These are phyloP conservation scores for Pythium volutum DNA, from an alignment of 352 stramenopile species.

Conservation along the genomic window DNA sequence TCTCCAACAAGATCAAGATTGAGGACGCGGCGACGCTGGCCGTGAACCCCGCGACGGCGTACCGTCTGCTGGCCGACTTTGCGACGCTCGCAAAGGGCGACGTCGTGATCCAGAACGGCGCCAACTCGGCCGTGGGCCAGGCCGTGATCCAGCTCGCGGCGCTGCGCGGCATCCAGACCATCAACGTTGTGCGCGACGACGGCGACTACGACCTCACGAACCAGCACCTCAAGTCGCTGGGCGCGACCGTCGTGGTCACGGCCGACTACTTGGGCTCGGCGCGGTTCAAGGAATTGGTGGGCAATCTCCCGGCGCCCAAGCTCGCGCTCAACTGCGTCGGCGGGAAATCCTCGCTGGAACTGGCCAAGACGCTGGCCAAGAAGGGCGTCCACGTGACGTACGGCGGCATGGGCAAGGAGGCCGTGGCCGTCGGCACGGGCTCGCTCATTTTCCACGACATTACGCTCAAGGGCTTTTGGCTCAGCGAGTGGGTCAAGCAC, in stretches of 20 bases:
- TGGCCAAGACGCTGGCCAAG: constrained; percentile 67
- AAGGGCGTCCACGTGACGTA: constrained; percentile 81
- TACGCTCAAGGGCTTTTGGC: constrained; percentile 84
- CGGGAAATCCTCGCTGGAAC: constrained; percentile 63
- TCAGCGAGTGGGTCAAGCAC: constrained; percentile 81
- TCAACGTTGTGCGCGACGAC: constrained; percentile 88
- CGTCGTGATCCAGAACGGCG: constrained; percentile 89
- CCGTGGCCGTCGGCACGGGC: constrained; percentile 59
- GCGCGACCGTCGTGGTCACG: constrained; percentile 70
- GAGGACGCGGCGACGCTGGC: constrained; percentile 81
- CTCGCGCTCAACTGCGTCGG: constrained; percentile 82
- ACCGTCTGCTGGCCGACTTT: constrained; percentile 87
- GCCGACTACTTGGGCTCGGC: constrained; percentile 72
- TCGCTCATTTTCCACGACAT: constrained; percentile 88
- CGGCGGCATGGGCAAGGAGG: constrained; percentile 75
- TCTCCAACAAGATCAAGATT: constrained; percentile 82
- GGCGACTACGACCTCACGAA: constrained; percentile 75
- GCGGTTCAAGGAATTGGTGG: constrained; percentile 82
- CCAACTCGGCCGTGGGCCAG: constrained; percentile 85
- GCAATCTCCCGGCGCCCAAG: constrained; percentile 80
- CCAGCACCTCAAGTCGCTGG: constrained; percentile 76
- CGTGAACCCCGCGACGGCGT: constrained; percentile 84
- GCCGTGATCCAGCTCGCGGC: constrained; percentile 88
- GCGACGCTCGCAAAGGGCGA: constrained; percentile 70
- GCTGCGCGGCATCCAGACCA: constrained; percentile 85